Conservation (phyloP, 1,284 basidiomycete genomes). For the Cystobasidium slooffiae region DNA sequence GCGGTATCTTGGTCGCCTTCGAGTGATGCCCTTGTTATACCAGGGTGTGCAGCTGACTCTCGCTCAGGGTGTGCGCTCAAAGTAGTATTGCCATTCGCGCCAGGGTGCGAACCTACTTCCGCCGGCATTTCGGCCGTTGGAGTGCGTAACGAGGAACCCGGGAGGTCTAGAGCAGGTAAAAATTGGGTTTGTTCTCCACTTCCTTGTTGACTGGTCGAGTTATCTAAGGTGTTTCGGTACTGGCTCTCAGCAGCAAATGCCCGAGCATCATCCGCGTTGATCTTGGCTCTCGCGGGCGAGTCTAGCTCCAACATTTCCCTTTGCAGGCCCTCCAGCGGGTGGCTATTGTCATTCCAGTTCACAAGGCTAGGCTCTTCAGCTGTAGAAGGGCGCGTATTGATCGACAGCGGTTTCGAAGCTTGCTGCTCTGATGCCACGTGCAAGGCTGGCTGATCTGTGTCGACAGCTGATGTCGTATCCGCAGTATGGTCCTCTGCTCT, state of each 20-base stretch:
- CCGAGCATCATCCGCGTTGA: neutral
- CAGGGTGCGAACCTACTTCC: neutral
- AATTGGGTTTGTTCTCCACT: neutral
- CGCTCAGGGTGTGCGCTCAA: slow-evolving; percentile 23
- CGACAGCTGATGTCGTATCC: neutral
- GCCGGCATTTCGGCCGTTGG: neutral
- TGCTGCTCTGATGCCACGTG: neutral
- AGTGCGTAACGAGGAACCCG: slow-evolving; percentile 4
- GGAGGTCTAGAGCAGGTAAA: slow-evolving; percentile 21
- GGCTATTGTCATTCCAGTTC: slow-evolving; percentile 9
- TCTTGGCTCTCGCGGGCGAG: slow-evolving; percentile 17
- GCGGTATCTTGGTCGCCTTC: neutral
- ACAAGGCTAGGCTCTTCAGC: slow-evolving; percentile 9
- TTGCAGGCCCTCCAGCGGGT: neutral
- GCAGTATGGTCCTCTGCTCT: neutral
- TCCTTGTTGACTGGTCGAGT: neutral
- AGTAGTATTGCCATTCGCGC: neutral
- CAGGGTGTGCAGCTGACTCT: slow-evolving; percentile 12
- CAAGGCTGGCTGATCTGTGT: neutral
- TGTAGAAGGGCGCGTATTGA: neutral
- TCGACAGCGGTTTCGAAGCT: neutral
- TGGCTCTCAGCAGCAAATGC: slow-evolving; percentile 12
- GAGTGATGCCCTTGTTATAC: neutral
- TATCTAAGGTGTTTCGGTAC: neutral
- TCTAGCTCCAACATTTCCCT: neutral